Evolutionary conservation across 148 eudicot genomes (phyloP), one percentile per base, ranked within the genome.

Genomic region (Euryodendron excelsum): DNA sequence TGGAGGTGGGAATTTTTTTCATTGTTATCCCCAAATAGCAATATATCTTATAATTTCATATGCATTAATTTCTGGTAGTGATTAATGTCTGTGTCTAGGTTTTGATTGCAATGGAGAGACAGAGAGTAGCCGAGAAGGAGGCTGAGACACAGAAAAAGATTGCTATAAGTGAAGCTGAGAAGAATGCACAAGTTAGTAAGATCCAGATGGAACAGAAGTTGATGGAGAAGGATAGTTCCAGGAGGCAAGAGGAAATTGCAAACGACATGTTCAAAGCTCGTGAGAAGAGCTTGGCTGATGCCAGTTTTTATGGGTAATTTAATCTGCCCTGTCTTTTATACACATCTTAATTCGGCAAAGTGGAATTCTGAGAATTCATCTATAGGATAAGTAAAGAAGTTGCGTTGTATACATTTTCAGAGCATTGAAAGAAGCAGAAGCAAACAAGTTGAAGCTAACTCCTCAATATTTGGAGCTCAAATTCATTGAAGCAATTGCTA

Each of bases 161-260:
- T 55, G 99, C 99, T 58, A 88, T 95, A 77, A 91, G 93, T 63
- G 99, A 93, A 80, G 99, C 99, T 69, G 94, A 95, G 85, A 93
- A 89, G 82, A 80, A 95, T 68, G 96, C 99, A 30, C 84, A 85
- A 83, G 97, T 95, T 33, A 95, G 99, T 87, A 81, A 74, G 89
- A 95, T 95, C 82, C 89, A 90, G 78, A 93, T 93, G 99, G 98
- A 93, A 82, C 99, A 95, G 76, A 95, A 86, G 83, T 86, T 95
- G 83, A 91, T 82, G 81, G 99, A 93, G 79, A 95, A 95, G 77
- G 96, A 93, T 75, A 93, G 96, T 79, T 69, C 93, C 18, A 89
- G 93, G 84, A 90, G 30, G 86, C 94, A 93, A 84, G 93, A 93
- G 77, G 90, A 91, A 88, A 89, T 95, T 72, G 88, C 94, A 50